These are phyloP conservation scores for Kockovaella imperatae DNA, from an alignment of 768 basidiomycete species.

Conservation along the genomic window DNA sequence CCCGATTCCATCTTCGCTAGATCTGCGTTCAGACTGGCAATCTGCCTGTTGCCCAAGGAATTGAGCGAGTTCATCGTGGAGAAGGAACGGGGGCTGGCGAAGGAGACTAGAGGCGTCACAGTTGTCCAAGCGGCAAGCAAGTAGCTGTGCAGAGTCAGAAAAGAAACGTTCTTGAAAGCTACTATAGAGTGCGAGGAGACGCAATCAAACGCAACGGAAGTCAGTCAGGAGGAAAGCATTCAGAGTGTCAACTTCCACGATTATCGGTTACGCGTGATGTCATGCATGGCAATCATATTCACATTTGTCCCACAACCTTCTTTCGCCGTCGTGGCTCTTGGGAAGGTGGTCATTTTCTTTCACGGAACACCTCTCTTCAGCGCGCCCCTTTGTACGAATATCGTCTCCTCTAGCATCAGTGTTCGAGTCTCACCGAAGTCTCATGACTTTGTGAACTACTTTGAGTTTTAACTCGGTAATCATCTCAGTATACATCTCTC, in stretches of 20 bases:
- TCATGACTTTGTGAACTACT: conserved; percentile 22
- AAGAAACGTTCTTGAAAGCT: too few relatives aligned
- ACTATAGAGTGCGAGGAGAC: too few relatives aligned
- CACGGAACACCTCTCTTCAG: conserved; percentile 36
- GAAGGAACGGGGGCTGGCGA: not conserved
- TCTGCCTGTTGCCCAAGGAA: conserved; percentile 85
- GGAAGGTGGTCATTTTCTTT: conserved; percentile 33
- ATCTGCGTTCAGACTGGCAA: conserved; percentile 78
- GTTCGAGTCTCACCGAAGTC: conserved; percentile 36
- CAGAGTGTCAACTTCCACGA: too few relatives aligned
- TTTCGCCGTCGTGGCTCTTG: conserved; percentile 38
- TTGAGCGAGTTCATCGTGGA: conserved; percentile 82
- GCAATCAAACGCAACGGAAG: too few relatives aligned
- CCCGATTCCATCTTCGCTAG: conserved; percentile 72
- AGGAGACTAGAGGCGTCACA: not conserved
- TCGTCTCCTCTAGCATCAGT: conserved; percentile 40
- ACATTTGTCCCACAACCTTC: too few relatives aligned
- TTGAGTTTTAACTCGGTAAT: conserved; percentile 33
- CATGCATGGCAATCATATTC: too few relatives aligned
- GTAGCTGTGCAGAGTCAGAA: not conserved
- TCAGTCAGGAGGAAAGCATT: too few relatives aligned
- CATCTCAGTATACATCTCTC: conserved; percentile 24
- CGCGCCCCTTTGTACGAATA: conserved; percentile 31
- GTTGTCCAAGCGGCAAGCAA: not conserved
- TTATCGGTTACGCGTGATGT: too few relatives aligned